Evolutionary conservation across 2,329 filamentous ascomycete species (phyloP).

Genomic region (Cladophialophora chaetospira): DNA sequence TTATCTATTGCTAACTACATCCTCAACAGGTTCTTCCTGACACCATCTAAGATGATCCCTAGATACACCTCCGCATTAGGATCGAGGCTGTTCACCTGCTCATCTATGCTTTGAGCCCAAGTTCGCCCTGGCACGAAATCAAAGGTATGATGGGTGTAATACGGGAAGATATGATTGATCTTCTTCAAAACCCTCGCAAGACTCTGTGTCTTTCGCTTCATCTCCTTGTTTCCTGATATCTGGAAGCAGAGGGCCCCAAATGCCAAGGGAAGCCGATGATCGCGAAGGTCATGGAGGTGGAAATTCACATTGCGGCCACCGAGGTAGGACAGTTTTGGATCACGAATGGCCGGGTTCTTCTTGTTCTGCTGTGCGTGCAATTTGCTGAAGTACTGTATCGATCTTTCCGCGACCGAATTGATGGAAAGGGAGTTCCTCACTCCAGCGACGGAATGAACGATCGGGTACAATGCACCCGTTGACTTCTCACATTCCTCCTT

Average conservation of each 20-base stretch:
- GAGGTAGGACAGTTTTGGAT: not conserved
- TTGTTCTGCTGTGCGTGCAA: not conserved
- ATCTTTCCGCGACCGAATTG: not conserved
- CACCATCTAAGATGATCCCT: constrained; percentile 3
- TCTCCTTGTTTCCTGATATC: not conserved
- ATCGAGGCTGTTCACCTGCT: not conserved
- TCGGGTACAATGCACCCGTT: not conserved
- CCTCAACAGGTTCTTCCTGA: constrained; percentile 2
- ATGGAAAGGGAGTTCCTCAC: not conserved
- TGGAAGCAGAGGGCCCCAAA: not conserved
- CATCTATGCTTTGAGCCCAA: too few relatives aligned
- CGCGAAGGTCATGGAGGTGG: not conserved
- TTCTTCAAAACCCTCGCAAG: constrained; percentile 5
- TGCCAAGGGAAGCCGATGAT: constrained; percentile 3
- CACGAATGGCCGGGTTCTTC: not conserved
- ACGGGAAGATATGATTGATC: constrained; percentile 9
- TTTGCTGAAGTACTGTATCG: not conserved
- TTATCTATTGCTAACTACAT: not conserved
- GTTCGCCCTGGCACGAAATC: constrained; percentile 1
- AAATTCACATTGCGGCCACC: constrained; percentile 2
- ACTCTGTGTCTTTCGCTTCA: not conserved
- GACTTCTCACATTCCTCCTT: not conserved
- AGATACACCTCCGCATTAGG: constrained; percentile 1
- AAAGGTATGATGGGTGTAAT: constrained; percentile 8
- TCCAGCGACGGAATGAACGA: constrained; percentile 5